Base-by-base conservation (phyloP, 176 grass and related monocot genomes). In the Pontederia crassipes region DNA sequence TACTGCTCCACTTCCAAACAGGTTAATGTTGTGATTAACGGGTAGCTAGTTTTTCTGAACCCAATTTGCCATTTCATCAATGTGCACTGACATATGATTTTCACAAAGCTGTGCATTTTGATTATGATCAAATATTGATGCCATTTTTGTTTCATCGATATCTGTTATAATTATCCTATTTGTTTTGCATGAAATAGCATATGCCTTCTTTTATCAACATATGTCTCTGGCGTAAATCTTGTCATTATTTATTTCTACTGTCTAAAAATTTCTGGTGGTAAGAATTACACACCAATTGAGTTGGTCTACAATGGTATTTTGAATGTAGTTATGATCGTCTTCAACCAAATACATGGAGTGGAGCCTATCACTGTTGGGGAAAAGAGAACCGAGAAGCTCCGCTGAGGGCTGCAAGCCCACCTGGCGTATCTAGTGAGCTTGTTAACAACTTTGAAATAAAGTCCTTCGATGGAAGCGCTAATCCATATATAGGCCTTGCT, bases 371-470 rank as follows among this genome's bases (percentile, higher is more conserved):
- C 35, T 97, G 93, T 71, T 97, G 93, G 93, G 93, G 93, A 17
- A 91, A 85, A 79, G 93, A 97, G 79, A 97, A 97, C 52, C 84
- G 84, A 68, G 93, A 97, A 59, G 93, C 93, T 80, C 87, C 93
- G 61, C 67, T 97, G 72, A 86, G 93, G 80, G 88, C 93, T 28
- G 93, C 87, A 67, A 91, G 87, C 73, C 93, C 93, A 61, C 93
- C 93, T 82, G 93, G 93, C 45, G 70, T 91, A 51, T 52, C 79
- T 55, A 74, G 81, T 72, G 84, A 81, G 62, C 40, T 97, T 47
- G 93, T 97, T 45, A 97, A 81, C 77, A 97, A 97, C 75, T 97
- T 97, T 5, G 93, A 97, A 72, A 77, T 97, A 54, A 91, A 97
- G 82, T 85, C 84, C n/a, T 91, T 91, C 18, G 93, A 98, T 86